Base-by-base conservation (phyloP, 78 protist species). In the Thecamonas trahens region DNA sequence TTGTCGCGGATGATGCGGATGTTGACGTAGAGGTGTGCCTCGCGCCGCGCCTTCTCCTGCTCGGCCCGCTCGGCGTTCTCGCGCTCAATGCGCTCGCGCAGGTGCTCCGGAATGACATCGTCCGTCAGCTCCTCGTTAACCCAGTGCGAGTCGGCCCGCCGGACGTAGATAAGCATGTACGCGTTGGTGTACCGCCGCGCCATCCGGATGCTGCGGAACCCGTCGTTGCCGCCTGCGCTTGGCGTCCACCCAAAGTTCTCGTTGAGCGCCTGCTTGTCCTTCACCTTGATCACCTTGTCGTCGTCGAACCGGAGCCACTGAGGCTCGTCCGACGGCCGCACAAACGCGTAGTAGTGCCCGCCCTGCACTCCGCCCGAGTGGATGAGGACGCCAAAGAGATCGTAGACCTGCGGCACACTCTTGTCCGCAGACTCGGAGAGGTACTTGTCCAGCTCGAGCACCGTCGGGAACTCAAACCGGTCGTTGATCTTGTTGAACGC, bases 261-360 rank as follows among this genome's bases (percentile, higher is more conserved):
- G n/a, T 87, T 85, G 32, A 82, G 26, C 35, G 91, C 95, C 32
- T 79, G 72, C 49, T 72, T 47, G 47, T 31, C 32, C 76, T 28
- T 0, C 31, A 64, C 67, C 61, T 58, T 77, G 35, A 66, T 45
- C 34, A 94, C 99, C 8, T 64, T 62, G 49, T 90, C 97, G 76
- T 95, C 99, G 63, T 95, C 90, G 68, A 94, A 94, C 67, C 76
- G 63, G 38, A 62, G 74, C 90, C 91, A 85, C 38, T 1, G 55
- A 9, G 45, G 32, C 22, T 61, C 84, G 78, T 24, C 54, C 20
- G 26, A 24, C 11, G 96, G 95, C 26, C 83, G 61, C 26, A 95
- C 17, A 76, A 58, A 94, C 39, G 77, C 92, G 38, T 85, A 94
- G 79, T 97, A 97, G 72, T 97, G 99, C 4, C 99, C 99, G 44